Evolutionary conservation across 495 filamentous ascomycete genomes (phyloP), one percentile per base, ranked within the genome.

Genomic region (Neurospora terricola): DNA sequence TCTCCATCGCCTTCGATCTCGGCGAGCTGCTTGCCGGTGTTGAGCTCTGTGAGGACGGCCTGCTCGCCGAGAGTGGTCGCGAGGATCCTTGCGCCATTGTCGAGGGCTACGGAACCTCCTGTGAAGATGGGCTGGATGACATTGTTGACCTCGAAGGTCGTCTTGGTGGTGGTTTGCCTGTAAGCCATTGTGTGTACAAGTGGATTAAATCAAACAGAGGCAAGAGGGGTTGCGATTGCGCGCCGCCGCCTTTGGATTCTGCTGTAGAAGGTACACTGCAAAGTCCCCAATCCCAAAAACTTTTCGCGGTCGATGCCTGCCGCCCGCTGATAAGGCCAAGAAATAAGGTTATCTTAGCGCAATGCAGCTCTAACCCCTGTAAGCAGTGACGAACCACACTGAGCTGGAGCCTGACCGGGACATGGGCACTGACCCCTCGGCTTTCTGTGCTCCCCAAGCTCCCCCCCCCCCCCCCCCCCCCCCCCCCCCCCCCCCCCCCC

Each of bases 1-100:
- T 99, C 96, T 77, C 93, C 96, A 88, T 98, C 96, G 75, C 96
- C 96, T 86, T 98, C 96, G 71, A 98, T 88, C 71, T 91, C 91
- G 27, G 91, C 90, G 66, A 98, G 86, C 79, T 94, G 91, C 74
- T 89, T 88, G 3, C 96, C 96, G 23, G 90, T 96, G 74, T 90
- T 86, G 42, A 98, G 85, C 81, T 97, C 90, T 16, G 96, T 94
- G 72, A 99, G 83, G 42, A 98, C 82, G 27, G 89, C 94, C 87
- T 97, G 92, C 79, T 99, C 96, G 30, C 90, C 92, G 14, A 97
- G 81, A 43, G 92, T 94, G 30, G 93, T 93, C 30, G 93, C 94
- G 69, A 99, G 87, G 71, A 98, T 87, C 75, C 90, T 89, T 45
- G 94, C 95, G 82, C 87, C 89, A 81, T 88, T 85, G 85, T 94